These are phyloP conservation scores for Trichoderma oligosporum DNA, from an alignment of 2,329 filamentous ascomycete genomes.

Conservation along the genomic window DNA sequence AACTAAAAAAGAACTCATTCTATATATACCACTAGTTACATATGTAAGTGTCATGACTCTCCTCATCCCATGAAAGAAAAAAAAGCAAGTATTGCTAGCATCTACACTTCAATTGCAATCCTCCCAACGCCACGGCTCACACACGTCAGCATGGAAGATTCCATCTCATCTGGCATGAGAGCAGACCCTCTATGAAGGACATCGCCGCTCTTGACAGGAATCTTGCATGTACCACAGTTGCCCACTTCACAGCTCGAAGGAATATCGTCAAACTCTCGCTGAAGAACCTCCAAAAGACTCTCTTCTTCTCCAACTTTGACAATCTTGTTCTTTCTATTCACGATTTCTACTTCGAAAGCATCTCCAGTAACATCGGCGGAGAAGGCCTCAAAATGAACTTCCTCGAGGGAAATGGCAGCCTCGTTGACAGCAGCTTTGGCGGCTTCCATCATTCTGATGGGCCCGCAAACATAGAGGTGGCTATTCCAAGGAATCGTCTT, in stretches of 20 bases:
- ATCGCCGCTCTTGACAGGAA: constrained; percentile 40
- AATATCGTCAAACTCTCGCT: constrained; percentile 40
- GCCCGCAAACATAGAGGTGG: constrained; percentile 60
- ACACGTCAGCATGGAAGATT: constrained; percentile 45
- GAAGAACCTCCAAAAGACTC: constrained; percentile 47
- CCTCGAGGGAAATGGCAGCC: constrained; percentile 43
- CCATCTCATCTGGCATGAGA: constrained; percentile 44
- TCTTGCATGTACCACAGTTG: constrained; percentile 52
- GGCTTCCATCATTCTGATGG: constrained; percentile 53
- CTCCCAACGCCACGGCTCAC: constrained; percentile 50
- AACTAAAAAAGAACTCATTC: no score
- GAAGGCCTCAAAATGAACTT: constrained; percentile 61
- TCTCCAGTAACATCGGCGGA: constrained; percentile 51
- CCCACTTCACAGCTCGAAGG: constrained; percentile 52
- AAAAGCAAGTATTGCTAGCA: background rate
- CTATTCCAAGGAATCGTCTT: constrained; percentile 47
- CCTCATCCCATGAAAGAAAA: no score
- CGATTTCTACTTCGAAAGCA: constrained; percentile 55
- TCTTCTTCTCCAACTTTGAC: constrained; percentile 48
- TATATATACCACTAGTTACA: no score
- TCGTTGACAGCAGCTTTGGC: constrained; percentile 40
- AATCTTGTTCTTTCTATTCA: constrained; percentile 36
- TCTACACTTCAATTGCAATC: constrained; percentile 39
- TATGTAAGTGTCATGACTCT: no score
- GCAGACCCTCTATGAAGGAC: constrained; percentile 50